A percentile compares a stretch with the other conserved stretches of the same genome.
Conservation (phyloP, 768 basidiomycete species). For the Gelatoporia subvermispora region DNA sequence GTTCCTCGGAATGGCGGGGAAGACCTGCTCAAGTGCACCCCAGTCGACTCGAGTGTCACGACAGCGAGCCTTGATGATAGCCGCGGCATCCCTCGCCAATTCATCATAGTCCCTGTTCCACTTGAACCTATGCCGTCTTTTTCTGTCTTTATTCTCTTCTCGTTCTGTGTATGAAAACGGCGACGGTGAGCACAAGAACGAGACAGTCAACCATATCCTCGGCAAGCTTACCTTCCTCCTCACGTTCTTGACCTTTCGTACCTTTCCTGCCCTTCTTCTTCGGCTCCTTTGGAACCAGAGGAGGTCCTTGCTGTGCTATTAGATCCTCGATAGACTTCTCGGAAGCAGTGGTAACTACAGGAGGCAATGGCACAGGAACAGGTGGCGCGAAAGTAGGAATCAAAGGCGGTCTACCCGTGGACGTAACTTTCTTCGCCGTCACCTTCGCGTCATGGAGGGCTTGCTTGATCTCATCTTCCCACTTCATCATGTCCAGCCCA, state of each 20-base stretch:
- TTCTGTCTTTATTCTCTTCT: background rate
- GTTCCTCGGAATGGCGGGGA: conserved; percentile 70
- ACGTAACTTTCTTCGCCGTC: conserved; percentile 40
- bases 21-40: conserved; percentile 71
- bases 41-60: conserved; percentile 61
- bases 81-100: conserved; percentile 77
- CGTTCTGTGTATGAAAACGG: background rate
- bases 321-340: conserved; percentile 50
- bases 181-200: conserved; percentile 8
- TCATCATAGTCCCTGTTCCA: conserved; percentile 91
- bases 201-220: background rate
- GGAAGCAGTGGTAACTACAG: conserved; percentile 37
- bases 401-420: conserved; percentile 24
- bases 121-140: conserved; percentile 62
- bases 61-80: conserved; percentile 77
- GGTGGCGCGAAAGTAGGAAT: conserved; percentile 1
- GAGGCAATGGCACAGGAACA: conserved; percentile 26
- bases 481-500: conserved; percentile 44
- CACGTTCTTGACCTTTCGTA: conserved; percentile 25
- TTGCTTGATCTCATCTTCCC: conserved; percentile 57
- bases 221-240: conserved; percentile 27
- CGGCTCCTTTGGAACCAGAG: conserved; percentile 22
- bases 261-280: conserved; percentile 26
- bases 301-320: conserved; percentile 48
- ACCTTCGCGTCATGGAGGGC: conserved; percentile 54